Percentiles rank a stretch among this genome's conserved stretches.
Evolutionary conservation across 345 rosid species (phyloP).

Genomic region (Boechera retrofracta): DNA sequence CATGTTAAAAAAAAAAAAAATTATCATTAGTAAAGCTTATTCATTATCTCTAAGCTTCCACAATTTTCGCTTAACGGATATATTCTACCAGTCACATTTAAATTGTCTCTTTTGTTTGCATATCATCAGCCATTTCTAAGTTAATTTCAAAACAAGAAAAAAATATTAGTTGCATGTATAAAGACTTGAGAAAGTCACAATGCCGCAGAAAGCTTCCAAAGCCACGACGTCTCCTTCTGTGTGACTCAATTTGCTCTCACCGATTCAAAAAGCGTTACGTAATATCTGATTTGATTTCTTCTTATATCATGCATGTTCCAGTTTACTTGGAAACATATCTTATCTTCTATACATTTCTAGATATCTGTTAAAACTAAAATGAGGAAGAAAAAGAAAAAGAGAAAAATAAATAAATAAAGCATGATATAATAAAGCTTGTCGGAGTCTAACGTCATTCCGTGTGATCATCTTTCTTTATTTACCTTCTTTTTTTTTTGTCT

Average conservation of each 20-base stretch:
- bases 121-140: not conserved
- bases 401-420: too few species aligned
- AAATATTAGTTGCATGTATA: not conserved
- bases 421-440: constrained; percentile 26
- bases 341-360: not conserved
- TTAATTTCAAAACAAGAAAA: not conserved
- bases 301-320: constrained; percentile 23
- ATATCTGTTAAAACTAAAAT: not conserved
- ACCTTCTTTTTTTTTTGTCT: not conserved
- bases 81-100: not conserved
- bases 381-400: not conserved
- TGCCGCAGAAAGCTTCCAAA: constrained; percentile 39
- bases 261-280: constrained; percentile 20
- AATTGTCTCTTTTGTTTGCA: too few species aligned
- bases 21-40: too few species aligned
- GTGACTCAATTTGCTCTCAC: constrained; percentile 34
- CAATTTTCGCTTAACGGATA: not conserved
- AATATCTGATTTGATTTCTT: constrained; percentile 24
- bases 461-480: constrained; percentile 17
- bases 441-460: constrained; percentile 39
- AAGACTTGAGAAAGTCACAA: constrained; percentile 13
- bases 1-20: too few species aligned
- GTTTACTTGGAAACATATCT: constrained; percentile 27
- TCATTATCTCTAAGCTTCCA: too few species aligned
- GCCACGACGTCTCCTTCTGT: constrained; percentile 38